Conservation (phyloP, 2,329 filamentous ascomycete genomes). For the Tolypocladium inflatum region DNA sequence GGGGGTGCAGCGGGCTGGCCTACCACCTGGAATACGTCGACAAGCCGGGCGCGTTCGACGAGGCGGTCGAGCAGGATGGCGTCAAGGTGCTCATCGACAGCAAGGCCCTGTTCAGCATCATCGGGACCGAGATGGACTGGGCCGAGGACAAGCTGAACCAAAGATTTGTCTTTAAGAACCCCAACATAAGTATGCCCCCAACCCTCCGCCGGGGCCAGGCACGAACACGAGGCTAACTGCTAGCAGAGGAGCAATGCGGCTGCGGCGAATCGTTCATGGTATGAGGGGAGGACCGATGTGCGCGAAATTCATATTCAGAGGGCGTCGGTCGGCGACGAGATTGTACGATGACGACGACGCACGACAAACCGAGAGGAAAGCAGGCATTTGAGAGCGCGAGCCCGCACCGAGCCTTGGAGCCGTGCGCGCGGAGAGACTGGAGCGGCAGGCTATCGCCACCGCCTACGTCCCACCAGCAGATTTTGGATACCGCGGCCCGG, state of each 20-base stretch:
- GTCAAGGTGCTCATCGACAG: slow-evolving; percentile 94
- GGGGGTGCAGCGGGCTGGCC: slow-evolving; percentile 85
- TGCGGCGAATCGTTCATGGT: slow-evolving; percentile 97
- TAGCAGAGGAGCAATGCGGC: slow-evolving; percentile 85
- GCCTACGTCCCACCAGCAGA: neutral
- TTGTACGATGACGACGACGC: neutral
- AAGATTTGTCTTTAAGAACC: slow-evolving; percentile 90
- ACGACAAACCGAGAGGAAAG: neutral
- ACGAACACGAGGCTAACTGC: slow-evolving; percentile 16
- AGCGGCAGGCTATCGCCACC: neutral
- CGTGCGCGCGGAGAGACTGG: neutral
- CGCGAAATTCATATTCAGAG: neutral
- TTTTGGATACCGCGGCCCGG: neutral
- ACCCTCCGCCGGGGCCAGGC: neutral
- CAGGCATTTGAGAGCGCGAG: neutral
- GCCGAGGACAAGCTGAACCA: slow-evolving; percentile 89
- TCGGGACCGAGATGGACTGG: slow-evolving; percentile 99
- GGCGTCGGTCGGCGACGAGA: neutral
- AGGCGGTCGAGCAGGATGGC: slow-evolving; percentile 89
- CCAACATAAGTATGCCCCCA: slow-evolving; percentile 85
- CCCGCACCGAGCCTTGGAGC: neutral
- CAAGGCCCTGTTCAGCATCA: slow-evolving; percentile 95
- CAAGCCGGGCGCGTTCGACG: slow-evolving; percentile 79
- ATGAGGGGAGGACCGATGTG: slow-evolving; percentile 16
- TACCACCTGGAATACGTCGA: slow-evolving; percentile 96